phyloP scores from a whole-genome alignment of 805 yeast genomes.

The Teunomyces kruisii region DNA sequence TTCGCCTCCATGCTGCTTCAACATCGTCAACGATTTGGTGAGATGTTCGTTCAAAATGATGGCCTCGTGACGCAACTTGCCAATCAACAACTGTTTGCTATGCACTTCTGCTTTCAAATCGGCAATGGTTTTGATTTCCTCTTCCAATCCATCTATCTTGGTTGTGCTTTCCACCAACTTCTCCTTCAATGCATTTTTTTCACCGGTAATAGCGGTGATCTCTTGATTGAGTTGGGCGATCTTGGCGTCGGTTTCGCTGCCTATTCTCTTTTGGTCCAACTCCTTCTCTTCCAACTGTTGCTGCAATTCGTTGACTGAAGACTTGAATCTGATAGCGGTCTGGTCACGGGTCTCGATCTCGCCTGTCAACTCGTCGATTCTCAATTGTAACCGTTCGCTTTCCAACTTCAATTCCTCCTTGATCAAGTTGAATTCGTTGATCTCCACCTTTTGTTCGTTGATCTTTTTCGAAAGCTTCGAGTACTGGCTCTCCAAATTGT shows the following conservation, averaged over 20 bases:
- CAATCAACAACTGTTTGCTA: conserved; percentile 70
- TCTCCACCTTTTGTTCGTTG: conserved; percentile 39
- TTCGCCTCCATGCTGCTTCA: conserved; percentile 68
- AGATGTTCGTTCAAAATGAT: conserved; percentile 91
- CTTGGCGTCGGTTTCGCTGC: conserved; percentile 2
- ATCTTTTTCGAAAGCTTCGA: conserved; percentile 39
- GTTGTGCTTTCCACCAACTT: conserved; percentile 19
- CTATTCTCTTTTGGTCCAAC: neutral
- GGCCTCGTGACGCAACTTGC: conserved; percentile 92
- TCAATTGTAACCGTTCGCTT: conserved; percentile 39
- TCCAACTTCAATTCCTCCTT: conserved; percentile 39
- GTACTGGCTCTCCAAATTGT: conserved; percentile 39
- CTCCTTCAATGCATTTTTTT: conserved; percentile 24
- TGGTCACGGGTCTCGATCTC: conserved; percentile 13
- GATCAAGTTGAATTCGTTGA: conserved; percentile 40
- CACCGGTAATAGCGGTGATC: conserved; percentile 7
- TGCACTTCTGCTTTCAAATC: conserved; percentile 54
- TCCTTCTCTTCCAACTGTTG: neutral
- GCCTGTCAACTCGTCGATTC: conserved; percentile 42
- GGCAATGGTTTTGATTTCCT: conserved; percentile 37
- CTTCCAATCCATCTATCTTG: conserved; percentile 11
- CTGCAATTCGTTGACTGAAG: neutral
- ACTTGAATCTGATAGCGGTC: neutral
- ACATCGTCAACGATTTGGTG: conserved; percentile 85
- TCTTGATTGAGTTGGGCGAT: conserved; percentile 13